These are phyloP conservation scores for Neurospora discreta DNA, from an alignment of 495 filamentous ascomycete species.

Conservation along the genomic window DNA sequence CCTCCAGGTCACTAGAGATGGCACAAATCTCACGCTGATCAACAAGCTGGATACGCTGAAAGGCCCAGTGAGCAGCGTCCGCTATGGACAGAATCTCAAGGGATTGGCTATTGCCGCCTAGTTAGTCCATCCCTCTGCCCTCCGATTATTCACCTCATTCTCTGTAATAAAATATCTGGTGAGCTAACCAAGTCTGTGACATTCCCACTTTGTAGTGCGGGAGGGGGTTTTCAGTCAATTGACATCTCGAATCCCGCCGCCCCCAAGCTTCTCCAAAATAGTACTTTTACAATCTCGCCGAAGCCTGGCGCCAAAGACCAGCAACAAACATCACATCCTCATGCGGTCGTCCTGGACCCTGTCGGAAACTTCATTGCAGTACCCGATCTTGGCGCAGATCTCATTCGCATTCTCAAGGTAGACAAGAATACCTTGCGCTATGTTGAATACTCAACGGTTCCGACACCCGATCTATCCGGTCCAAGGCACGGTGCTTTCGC, in stretches of 20 bases:
- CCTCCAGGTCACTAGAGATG: conserved; percentile 25
- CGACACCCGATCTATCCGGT: conserved; percentile 40
- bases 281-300: conserved; percentile 38
- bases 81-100: conserved; percentile 29
- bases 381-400: conserved; percentile 63
- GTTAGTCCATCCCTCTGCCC: conserved; percentile 20
- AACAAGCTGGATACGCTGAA: conserved; percentile 20
- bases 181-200: conserved; percentile 2
- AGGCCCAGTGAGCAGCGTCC: conserved; percentile 35
- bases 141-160: neutral
- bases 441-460: conserved; percentile 22
- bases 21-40: conserved; percentile 22
- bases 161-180: neutral
- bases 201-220: conserved; percentile 8
- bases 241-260: conserved; percentile 15
- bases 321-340: conserved; percentile 56
- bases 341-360: conserved; percentile 60
- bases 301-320: conserved; percentile 43
- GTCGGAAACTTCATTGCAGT: conserved; percentile 51
- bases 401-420: conserved; percentile 53
- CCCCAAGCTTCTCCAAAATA: conserved; percentile 32
- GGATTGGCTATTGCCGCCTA: conserved; percentile 39
- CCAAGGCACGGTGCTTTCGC: conserved; percentile 60
- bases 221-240: conserved; percentile 13
- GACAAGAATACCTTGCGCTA: conserved; percentile 28